Base-by-base conservation (phyloP, 108 stramenopile genomes). In the Nannochloropsis oceanica region DNA sequence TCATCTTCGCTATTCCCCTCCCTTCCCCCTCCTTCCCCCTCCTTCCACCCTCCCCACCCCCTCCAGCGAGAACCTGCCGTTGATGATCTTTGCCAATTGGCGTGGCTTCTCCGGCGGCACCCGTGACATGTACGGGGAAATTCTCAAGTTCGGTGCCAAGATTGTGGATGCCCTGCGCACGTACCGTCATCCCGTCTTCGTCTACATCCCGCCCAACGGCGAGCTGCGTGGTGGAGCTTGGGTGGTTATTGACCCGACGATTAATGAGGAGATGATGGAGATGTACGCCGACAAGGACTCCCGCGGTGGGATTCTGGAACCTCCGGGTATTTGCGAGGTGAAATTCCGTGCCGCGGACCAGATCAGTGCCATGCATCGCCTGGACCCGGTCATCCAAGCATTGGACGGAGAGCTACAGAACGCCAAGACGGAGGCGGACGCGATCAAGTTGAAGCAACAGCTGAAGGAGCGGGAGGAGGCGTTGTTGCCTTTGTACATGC, bases 11-110 rank as follows among this genome's bases (percentile, higher is more conserved):
- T n/a, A n/a, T n/a, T n/a, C n/a, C n/a, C n/a, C n/a, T n/a, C n/a
- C n/a, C n/a, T n/a, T n/a, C n/a, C n/a, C n/a, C n/a, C n/a, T n/a
- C n/a, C n/a, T n/a, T n/a, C n/a, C n/a, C n/a, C n/a, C n/a, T n/a
- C n/a, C n/a, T n/a, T n/a, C n/a, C n/a, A n/a, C n/a, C n/a, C n/a
- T n/a, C n/a, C n/a, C n/a, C n/a, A n/a, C n/a, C n/a, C 50, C 13
- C 18, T 12, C 13, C n/a, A n/a, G n/a, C 88, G 97, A 98, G 91
- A 96, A 96, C 73, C 93, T 98, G 85, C 97, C 97, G 11, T 92
- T 97, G 43, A 97, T 98, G 93, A 96, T 98, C 87, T 97, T 98
- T 88, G 97, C 97, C 81, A 98, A 98, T 93, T 98, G 97, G 97
- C 94, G 97, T 89, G 97, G 97, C 84, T 98, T 98, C 92, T 92